These are phyloP conservation scores for Pleurotus pulmonarius DNA, from an alignment of 768 basidiomycete genomes.

Conservation along the genomic window DNA sequence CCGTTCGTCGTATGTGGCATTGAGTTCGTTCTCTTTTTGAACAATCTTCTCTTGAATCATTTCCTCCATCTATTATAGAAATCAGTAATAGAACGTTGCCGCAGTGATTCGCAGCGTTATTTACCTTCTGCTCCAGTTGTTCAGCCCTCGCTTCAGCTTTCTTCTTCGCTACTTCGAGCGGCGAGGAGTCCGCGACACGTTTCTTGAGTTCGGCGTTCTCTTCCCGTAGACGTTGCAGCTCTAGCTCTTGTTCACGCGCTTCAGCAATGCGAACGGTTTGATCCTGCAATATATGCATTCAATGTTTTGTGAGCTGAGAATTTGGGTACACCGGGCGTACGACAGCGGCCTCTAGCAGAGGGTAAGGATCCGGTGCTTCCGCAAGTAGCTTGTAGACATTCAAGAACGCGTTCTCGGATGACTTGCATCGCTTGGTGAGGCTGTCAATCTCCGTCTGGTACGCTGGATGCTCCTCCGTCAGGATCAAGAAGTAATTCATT, in stretches of 20 bases:
- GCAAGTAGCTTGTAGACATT: conserved; percentile 95
- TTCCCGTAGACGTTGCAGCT: conserved; percentile 67
- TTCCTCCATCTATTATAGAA: conserved; percentile 76
- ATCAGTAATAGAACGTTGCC: not conserved
- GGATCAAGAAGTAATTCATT: not conserved
- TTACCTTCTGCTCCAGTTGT: conserved; percentile 79
- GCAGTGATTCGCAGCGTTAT: not conserved
- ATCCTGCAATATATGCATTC: conserved; percentile 47
- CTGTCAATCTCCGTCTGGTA: conserved; percentile 97
- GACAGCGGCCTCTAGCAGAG: conserved; percentile 90
- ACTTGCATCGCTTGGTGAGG: conserved; percentile 88
- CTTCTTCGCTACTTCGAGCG: conserved; percentile 67
- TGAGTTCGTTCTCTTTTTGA: conserved; percentile 94
- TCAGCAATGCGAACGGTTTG: conserved; percentile 91
- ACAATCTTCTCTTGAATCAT: conserved; percentile 84
- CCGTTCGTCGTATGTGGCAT: conserved; percentile 95
- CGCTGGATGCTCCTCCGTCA: conserved; percentile 38
- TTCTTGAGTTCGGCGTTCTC: conserved; percentile 83
- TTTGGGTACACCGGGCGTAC: conserved; percentile 29
- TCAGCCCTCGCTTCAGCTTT: conserved; percentile 72
- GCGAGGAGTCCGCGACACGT: conserved; percentile 59
- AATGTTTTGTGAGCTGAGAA: not conserved
- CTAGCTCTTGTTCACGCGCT: conserved; percentile 69
- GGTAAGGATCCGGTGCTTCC: conserved; percentile 97
- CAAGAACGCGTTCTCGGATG: conserved; percentile 94